Evolutionary conservation across 2,329 filamentous ascomycete genomes (phyloP).

Genomic region (Emmonsiellopsis sp.): DNA sequence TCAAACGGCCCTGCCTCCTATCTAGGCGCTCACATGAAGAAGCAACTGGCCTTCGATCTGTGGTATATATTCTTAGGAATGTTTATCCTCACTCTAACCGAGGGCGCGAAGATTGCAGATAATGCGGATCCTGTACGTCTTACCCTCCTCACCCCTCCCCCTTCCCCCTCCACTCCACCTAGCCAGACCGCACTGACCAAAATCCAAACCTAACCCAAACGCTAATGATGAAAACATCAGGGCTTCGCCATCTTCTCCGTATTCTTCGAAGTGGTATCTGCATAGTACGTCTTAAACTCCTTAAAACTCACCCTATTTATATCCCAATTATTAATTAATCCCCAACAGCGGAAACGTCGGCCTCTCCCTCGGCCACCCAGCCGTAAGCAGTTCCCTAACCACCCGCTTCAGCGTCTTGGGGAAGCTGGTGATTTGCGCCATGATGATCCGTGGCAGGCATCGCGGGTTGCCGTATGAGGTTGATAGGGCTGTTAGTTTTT

Average conservation of each 20-base stretch:
- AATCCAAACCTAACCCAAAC: not conserved
- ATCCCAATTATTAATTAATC: not conserved
- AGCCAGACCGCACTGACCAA: not conserved
- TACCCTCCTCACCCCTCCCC: not conserved
- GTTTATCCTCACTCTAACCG: constrained; percentile 41
- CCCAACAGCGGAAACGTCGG: constrained; percentile 21
- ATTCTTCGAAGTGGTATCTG: constrained; percentile 32
- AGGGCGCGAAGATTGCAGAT: constrained; percentile 26
- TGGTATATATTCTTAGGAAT: constrained; percentile 56
- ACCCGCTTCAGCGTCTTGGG: constrained; percentile 41
- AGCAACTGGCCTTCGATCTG: constrained; percentile 55
- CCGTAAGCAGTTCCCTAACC: constrained; percentile 19
- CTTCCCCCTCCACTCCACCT: not conserved
- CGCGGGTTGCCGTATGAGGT: constrained; percentile 47
- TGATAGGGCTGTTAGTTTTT: constrained; percentile 31
- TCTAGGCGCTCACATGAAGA: constrained; percentile 46
- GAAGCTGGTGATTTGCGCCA: constrained; percentile 45
- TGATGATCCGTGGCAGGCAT: constrained; percentile 49
- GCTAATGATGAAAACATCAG: not conserved
- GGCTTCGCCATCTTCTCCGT: constrained; percentile 18
- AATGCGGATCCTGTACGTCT: constrained; percentile 12
- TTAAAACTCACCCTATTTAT: not conserved
- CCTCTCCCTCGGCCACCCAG: constrained; percentile 23
- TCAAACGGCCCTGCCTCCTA: constrained; percentile 24
- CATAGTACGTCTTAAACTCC: constrained; percentile 23